A percentile compares a stretch with the other conserved stretches of the same genome.
These are phyloP conservation scores for Xylariaceae sp. DNA, from an alignment of 2,329 filamentous ascomycete genomes.

Conservation along the genomic window DNA sequence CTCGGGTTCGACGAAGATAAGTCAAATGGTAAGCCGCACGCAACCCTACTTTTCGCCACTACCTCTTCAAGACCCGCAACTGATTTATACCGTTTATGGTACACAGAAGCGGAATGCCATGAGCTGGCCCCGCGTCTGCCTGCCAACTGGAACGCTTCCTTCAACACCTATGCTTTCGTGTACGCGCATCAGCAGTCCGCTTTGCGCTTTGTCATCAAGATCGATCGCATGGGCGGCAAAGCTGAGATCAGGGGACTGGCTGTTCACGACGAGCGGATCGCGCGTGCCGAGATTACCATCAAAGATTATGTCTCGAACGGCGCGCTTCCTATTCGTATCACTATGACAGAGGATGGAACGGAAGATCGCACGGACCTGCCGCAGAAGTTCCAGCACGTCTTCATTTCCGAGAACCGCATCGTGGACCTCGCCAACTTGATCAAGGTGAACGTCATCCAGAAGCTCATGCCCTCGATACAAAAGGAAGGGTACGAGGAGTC, in stretches of 20 bases:
- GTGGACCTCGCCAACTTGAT: constrained; percentile 63
- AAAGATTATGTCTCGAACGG: constrained; percentile 68
- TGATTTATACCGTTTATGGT: constrained; percentile 1
- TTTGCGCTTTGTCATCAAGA: constrained; percentile 75
- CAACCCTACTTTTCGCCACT: no score
- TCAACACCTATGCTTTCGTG: constrained; percentile 70
- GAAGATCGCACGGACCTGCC: constrained; percentile 46
- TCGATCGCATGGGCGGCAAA: constrained; percentile 76
- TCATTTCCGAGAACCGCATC: constrained; percentile 68
- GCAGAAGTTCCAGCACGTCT: constrained; percentile 53
- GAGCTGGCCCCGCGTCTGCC: constrained; percentile 61
- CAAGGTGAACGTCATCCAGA: constrained; percentile 77
- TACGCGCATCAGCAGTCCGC: constrained; percentile 83
- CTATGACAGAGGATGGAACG: constrained; percentile 39
- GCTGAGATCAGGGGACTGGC: constrained; percentile 78
- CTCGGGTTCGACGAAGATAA: constrained; percentile 81
- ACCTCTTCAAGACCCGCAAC: no score
- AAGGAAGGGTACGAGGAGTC: constrained; percentile 73
- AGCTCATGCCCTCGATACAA: constrained; percentile 68
- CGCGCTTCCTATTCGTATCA: constrained; percentile 52
- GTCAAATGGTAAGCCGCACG: constrained; percentile 63
- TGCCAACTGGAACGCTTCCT: constrained; percentile 70
- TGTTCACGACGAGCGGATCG: constrained; percentile 73
- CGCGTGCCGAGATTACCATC: constrained; percentile 66
- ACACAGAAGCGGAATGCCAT: constrained; percentile 51